A percentile compares a stretch with the other conserved stretches of the same genome.
These are phyloP conservation scores for Hanseniaspora occidentalis DNA, from an alignment of 805 yeast species.

Conservation along the genomic window DNA sequence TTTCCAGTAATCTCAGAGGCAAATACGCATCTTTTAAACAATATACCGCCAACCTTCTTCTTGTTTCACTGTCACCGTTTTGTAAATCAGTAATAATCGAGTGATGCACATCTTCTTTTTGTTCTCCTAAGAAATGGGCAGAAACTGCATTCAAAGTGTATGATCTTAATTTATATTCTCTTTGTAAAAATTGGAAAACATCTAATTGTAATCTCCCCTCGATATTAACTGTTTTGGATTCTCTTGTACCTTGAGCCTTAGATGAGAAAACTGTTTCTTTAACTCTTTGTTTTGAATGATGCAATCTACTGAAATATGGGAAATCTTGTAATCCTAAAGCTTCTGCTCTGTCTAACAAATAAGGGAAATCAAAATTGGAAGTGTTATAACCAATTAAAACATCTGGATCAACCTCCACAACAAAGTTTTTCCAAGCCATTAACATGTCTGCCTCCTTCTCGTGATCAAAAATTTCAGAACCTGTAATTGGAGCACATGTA, in stretches of 20 bases:
- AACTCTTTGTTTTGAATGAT: constrained; percentile 56
- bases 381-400: constrained; percentile 94
- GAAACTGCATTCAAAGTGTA: constrained; percentile 93
- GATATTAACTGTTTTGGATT: constrained; percentile 78
- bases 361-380: constrained; percentile 91
- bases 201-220: constrained; percentile 96
- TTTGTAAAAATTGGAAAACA: constrained; percentile 79
- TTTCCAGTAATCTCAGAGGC: constrained; percentile 79
- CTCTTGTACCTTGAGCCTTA: constrained; percentile 93
- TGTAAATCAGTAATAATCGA: constrained; percentile 92
- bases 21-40: constrained; percentile 93
- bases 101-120: constrained; percentile 96
- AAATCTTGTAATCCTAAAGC: constrained; percentile 54
- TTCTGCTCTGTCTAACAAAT: constrained; percentile 73
- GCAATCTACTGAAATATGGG: constrained; percentile 79
- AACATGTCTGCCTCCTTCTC: constrained; percentile 73
- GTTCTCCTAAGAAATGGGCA: constrained; percentile 86
- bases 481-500: constrained; percentile 86
- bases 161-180: constrained; percentile 90
- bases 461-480: constrained; percentile 75
- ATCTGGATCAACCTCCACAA: constrained; percentile 82
- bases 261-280: constrained; percentile 80
- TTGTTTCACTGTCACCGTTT: constrained; percentile 82
- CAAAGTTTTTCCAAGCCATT: constrained; percentile 74
- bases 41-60: constrained; percentile 91